These are phyloP conservation scores for Lichtheimia corymbifera DNA, from an alignment of 371 early-diverging fungal species.

Conservation along the genomic window DNA sequence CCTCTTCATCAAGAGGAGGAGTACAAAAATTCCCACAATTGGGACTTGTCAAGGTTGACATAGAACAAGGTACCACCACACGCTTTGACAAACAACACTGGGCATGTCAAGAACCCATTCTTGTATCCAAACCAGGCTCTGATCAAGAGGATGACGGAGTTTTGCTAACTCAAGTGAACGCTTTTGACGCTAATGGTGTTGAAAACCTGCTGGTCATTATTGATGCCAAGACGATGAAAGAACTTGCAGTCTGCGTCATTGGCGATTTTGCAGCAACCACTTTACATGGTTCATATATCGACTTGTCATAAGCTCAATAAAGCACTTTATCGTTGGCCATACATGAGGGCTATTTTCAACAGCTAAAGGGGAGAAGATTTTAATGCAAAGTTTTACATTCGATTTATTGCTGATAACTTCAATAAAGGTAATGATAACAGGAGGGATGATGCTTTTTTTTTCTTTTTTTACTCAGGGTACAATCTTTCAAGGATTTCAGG, in stretches of 20 bases:
- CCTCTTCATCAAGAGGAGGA: too few relatives aligned
- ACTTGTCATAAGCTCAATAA: constrained; percentile 14
- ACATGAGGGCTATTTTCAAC: too few relatives aligned
- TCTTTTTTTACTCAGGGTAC: too few relatives aligned
- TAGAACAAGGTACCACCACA: constrained; percentile 17
- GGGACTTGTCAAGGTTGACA: constrained; percentile 47
- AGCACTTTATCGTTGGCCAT: too few relatives aligned
- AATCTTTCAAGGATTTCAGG: constrained; percentile 26
- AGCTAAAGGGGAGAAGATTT: too few relatives aligned
- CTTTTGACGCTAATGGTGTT: constrained; percentile 27
- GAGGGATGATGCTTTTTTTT: too few relatives aligned
- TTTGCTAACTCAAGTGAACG: constrained; percentile 48
- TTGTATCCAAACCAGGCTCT: constrained; percentile 54
- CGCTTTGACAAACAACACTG: constrained; percentile 34
- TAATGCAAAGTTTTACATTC: too few relatives aligned
- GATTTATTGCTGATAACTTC: too few relatives aligned
- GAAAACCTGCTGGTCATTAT: constrained; percentile 48
- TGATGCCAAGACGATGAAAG: constrained; percentile 55
- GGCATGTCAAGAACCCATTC: constrained; percentile 63
- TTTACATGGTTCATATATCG: constrained; percentile 54
- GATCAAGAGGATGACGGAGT: constrained; percentile 64
- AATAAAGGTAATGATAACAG: too few relatives aligned
- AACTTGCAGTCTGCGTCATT: constrained; percentile 51
- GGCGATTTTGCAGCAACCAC: constrained; percentile 50
- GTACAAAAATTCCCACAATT: constrained; percentile 15